A percentile compares a stretch with the other conserved stretches of the same genome.
phyloP scores from a whole-genome alignment of 768 basidiomycete genomes.

The Punctularia strigosozonata region DNA sequence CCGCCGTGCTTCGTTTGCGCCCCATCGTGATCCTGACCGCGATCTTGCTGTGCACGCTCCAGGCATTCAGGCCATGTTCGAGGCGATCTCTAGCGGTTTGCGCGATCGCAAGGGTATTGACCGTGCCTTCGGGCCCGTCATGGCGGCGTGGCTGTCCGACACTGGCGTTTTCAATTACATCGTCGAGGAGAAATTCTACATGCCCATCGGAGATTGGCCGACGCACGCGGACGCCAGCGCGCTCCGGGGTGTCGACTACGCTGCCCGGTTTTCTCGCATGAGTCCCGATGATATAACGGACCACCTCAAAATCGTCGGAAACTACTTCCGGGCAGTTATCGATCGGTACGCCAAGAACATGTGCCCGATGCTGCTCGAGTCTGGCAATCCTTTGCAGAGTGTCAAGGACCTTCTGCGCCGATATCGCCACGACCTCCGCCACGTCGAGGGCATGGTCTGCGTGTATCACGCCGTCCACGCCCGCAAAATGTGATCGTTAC shows the following conservation, averaged over 20 bases:
- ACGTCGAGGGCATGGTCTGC: constrained; percentile 33
- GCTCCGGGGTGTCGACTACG: no score
- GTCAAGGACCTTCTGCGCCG: constrained; percentile 28
- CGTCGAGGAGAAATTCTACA: constrained; percentile 18
- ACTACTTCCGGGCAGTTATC: constrained; percentile 25
- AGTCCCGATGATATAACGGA: no score
- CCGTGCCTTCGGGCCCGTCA: constrained; percentile 21
- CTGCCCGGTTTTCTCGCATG: no score
- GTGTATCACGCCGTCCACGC: constrained; percentile 41
- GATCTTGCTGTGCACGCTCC: constrained; percentile 11
- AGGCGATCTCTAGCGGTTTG: constrained; percentile 26
- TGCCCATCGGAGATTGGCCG: constrained; percentile 52
- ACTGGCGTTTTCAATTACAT: constrained; percentile 32
- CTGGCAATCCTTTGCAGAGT: constrained; percentile 23
- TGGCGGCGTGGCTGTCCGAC: constrained; percentile 25
- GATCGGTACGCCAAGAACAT: constrained; percentile 35
- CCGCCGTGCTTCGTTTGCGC: constrained; percentile 27
- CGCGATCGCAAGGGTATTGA: constrained; percentile 22
- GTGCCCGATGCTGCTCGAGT: constrained; percentile 32
- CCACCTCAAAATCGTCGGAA: constrained; percentile 32
- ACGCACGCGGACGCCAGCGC: constrained; percentile 19
- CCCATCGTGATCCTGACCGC: constrained; percentile 8
- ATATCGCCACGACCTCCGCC: constrained; percentile 34
- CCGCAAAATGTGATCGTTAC: constrained; percentile 17
- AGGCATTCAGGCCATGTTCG: constrained; percentile 22